Conservation (phyloP, 202 grass and related monocot species). For the Digitaria exilis region DNA sequence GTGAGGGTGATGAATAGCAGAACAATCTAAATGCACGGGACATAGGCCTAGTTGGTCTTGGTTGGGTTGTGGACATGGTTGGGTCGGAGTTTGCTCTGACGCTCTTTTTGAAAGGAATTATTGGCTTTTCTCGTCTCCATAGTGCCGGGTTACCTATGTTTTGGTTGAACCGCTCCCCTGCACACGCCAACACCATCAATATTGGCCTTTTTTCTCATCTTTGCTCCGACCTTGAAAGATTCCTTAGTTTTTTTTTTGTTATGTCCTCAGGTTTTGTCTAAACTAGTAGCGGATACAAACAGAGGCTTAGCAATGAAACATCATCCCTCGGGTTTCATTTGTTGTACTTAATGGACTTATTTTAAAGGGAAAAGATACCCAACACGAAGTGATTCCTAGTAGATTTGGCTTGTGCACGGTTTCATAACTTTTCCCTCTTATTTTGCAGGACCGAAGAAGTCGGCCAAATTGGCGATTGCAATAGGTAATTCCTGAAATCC, state of each 20-base stretch:
- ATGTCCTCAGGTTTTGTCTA: not conserved
- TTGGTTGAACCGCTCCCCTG: no score
- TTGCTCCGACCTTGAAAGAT: not conserved
- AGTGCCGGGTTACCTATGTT: not conserved
- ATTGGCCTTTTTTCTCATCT: no score
- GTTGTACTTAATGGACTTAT: not conserved
- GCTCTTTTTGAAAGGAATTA: not conserved
- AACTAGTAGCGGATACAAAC: not conserved
- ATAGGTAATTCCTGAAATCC: constrained; percentile 46
- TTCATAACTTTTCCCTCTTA: not conserved
- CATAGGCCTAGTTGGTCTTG: no score
- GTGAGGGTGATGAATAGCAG: no score
- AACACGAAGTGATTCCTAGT: not conserved
- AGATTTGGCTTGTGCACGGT: not conserved
- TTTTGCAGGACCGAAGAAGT: constrained; percentile 30
- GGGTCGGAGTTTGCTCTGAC: no score
- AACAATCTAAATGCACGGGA: no score
- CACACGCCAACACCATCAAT: no score
- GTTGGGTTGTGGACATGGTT: no score
- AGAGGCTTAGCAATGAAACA: no score
- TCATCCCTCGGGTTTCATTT: not conserved
- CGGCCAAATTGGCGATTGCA: not conserved
- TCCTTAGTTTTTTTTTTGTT: not conserved
- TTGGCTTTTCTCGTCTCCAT: not conserved
- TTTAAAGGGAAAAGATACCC: not conserved